Conservation (phyloP, 371 early-diverging fungal genomes). For the Synchytrium microbalum region DNA sequence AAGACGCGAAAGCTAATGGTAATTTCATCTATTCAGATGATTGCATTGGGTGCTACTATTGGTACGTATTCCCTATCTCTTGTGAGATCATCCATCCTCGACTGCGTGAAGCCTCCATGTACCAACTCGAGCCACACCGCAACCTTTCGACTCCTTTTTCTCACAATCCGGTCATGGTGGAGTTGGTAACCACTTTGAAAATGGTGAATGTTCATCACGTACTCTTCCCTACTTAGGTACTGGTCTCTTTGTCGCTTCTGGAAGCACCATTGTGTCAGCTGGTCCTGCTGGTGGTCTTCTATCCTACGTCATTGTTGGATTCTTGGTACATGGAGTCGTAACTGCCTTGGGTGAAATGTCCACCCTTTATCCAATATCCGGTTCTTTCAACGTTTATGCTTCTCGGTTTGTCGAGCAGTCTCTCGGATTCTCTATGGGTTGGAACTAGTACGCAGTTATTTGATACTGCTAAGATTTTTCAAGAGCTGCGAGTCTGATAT, state of each 20-base stretch:
- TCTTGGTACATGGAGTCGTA: slow-evolving; percentile 71
- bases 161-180: too few relatives aligned
- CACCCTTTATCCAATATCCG: slow-evolving; percentile 73
- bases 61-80: slow-evolving; percentile 30
- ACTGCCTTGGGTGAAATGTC: slow-evolving; percentile 73
- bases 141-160: too few relatives aligned
- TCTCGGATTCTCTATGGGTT: slow-evolving; percentile 69
- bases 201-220: too few relatives aligned
- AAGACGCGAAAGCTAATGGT: too few relatives aligned
- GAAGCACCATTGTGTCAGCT: slow-evolving; percentile 58
- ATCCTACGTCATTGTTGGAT: slow-evolving; percentile 44
- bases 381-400: slow-evolving; percentile 73
- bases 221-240: slow-evolving; percentile 69
- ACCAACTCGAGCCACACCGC: too few relatives aligned
- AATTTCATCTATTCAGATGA: too few relatives aligned
- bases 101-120: too few relatives aligned
- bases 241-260: slow-evolving; percentile 80
- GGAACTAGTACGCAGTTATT: too few relatives aligned
- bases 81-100: too few relatives aligned
- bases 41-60: slow-evolving; percentile 56
- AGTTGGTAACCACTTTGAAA: too few relatives aligned
- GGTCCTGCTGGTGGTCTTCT: slow-evolving; percentile 73
- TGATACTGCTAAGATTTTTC: too few relatives aligned
- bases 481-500: too few relatives aligned
- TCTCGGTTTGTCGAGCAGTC: slow-evolving; percentile 69